Conservation (phyloP, 768 basidiomycete genomes). For the Holtermannia corniformis region DNA sequence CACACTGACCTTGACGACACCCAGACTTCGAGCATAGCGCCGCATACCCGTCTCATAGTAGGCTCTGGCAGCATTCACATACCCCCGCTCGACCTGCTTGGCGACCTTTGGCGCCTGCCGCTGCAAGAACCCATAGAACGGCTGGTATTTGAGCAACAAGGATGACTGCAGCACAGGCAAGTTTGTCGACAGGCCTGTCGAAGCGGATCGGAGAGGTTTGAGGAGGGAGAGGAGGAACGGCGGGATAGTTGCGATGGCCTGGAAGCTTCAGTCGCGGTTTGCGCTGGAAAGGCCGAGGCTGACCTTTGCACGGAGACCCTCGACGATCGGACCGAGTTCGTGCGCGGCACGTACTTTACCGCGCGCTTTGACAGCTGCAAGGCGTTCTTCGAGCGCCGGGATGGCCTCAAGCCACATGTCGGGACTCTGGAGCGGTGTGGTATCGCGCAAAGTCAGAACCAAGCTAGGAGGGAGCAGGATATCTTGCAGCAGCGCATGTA, state of each 20-base stretch:
- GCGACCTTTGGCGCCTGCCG: constrained; percentile 74
- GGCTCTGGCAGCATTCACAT: constrained; percentile 67
- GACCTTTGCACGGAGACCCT: constrained; percentile 79
- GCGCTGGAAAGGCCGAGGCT: too few species aligned
- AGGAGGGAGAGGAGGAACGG: constrained; percentile 74
- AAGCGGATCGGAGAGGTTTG: constrained; percentile 71
- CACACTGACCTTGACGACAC: constrained; percentile 52
- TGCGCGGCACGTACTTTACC: constrained; percentile 77
- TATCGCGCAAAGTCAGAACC: constrained; percentile 68
- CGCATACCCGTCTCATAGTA: constrained; percentile 96
- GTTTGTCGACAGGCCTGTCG: constrained; percentile 54
- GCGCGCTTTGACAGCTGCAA: constrained; percentile 60
- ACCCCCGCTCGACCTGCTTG: constrained; percentile 76
- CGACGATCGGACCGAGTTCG: constrained; percentile 70
- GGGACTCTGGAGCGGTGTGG: constrained; percentile 52
- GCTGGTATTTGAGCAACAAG: constrained; percentile 68
- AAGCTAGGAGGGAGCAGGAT: constrained; percentile 74
- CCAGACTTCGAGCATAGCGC: constrained; percentile 72
- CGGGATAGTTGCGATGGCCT: constrained; percentile 81
- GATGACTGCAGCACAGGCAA: constrained; percentile 87
- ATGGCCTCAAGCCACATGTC: constrained; percentile 83
- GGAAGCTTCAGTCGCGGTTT: not conserved
- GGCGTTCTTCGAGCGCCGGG: constrained; percentile 64
- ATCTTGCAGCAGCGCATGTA: constrained; percentile 68
- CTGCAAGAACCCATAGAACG: constrained; percentile 74